These are phyloP conservation scores for Spirogloea muscicola DNA, from an alignment of 139 green algal genomes.

Conservation along the genomic window DNA sequence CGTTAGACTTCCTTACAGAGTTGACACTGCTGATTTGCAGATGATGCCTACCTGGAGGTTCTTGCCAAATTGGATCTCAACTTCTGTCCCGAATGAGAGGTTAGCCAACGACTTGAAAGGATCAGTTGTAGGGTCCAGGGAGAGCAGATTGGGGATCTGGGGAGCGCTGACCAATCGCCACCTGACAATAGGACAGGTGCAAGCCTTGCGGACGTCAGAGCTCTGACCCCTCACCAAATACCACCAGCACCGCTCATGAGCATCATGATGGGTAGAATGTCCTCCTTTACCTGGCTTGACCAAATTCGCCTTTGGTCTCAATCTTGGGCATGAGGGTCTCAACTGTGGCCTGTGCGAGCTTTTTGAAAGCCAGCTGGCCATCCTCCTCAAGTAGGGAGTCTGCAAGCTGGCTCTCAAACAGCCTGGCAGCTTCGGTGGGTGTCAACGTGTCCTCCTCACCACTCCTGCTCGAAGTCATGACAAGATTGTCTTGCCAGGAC, in stretches of 20 bases:
- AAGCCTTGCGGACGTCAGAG: too few relatives aligned
- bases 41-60: constrained; percentile 39
- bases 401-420: constrained; percentile 89
- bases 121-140: constrained; percentile 58
- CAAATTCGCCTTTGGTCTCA: constrained; percentile 84
- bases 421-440: constrained; percentile 64
- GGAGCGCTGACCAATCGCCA: constrained; percentile 85
- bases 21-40: too few relatives aligned
- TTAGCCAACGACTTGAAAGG: constrained; percentile 51
- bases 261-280: too few relatives aligned
- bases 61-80: constrained; percentile 78
- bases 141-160: constrained; percentile 71
- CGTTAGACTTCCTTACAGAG: too few relatives aligned
- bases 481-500: constrained; percentile 59
- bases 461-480: neutral
- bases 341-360: constrained; percentile 80
- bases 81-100: constrained; percentile 78
- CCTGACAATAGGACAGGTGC: too few relatives aligned
- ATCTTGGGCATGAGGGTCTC: constrained; percentile 87
- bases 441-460: constrained; percentile 13
- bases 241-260: too few relatives aligned
- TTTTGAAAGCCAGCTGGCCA: constrained; percentile 83
- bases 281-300: too few relatives aligned
- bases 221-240: too few relatives aligned
- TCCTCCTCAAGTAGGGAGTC: constrained; percentile 84